A percentile compares a stretch with the other conserved stretches of the same genome.
Evolutionary conservation across 2,329 filamentous ascomycete genomes (phyloP).

Genomic region (Fonsecaea pugnacius): DNA sequence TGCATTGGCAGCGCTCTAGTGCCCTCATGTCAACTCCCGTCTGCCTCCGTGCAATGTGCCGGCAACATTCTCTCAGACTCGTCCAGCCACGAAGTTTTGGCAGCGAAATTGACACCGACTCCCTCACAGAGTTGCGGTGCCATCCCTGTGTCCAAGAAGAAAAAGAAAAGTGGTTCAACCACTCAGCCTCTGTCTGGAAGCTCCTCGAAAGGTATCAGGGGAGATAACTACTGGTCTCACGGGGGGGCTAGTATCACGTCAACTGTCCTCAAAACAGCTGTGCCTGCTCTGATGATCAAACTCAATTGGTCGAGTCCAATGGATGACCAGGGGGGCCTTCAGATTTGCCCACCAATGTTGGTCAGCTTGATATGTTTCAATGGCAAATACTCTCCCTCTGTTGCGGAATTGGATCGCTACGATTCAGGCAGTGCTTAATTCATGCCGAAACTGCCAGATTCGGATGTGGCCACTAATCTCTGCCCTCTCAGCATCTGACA

Average conservation of each 20-base stretch:
- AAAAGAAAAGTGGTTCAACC: conserved; percentile 4
- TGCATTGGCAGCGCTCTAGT: not conserved
- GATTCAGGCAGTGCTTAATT: not conserved
- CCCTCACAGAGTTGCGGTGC: not conserved
- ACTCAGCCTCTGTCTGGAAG: not conserved
- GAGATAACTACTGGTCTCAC: conserved; percentile 10
- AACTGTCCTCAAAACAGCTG: not conserved
- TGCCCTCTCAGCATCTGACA: not conserved
- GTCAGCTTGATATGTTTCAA: conserved; percentile 1
- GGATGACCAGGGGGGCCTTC: not conserved
- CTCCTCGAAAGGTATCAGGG: not conserved
- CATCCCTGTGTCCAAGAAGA: not conserved
- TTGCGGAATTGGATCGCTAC: not conserved
- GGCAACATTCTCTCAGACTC: not conserved
- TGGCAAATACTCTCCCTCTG: not conserved
- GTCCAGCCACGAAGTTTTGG: not conserved
- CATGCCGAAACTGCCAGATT: not conserved
- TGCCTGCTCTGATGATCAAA: conserved; percentile 11
- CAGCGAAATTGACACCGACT: not conserved
- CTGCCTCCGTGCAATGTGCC: not conserved
- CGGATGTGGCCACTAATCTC: not conserved
- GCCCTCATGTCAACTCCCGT: not conserved
- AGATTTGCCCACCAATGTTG: conserved; percentile 1
- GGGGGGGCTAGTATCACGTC: conserved; percentile 7
- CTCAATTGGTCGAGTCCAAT: not conserved